phyloP scores from a whole-genome alignment of 1,284 basidiomycete genomes.

The Trichosporon sp. region DNA sequence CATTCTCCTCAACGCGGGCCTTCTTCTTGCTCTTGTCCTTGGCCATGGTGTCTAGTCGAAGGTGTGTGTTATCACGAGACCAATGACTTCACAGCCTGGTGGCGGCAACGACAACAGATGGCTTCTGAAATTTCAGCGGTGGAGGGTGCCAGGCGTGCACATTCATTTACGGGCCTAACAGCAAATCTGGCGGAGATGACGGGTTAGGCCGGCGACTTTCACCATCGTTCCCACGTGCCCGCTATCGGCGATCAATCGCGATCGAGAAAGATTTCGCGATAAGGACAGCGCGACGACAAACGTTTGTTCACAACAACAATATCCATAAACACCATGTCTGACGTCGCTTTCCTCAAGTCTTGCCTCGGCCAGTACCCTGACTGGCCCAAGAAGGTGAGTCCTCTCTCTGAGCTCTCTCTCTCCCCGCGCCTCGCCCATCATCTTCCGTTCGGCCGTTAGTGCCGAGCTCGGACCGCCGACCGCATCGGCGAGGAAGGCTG shows the following conservation, averaged over 20 bases:
- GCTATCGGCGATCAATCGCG: conserved; percentile 1
- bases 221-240: neutral
- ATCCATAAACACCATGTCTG: conserved; percentile 63
- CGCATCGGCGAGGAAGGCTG: no score
- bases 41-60: conserved; percentile 4
- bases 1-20: conserved; percentile 27
- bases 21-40: conserved; percentile 36
- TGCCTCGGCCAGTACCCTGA: conserved; percentile 71
- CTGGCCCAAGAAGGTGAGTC: conserved; percentile 80
- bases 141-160: neutral
- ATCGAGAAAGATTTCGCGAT: conserved; percentile 19
- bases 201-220: neutral
- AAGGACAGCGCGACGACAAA: neutral
- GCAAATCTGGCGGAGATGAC: neutral
- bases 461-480: no score
- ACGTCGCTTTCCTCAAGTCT: conserved; percentile 71
- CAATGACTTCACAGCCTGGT: conserved; percentile 2
- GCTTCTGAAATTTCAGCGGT: conserved; percentile 14
- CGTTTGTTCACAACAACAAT: conserved; percentile 8
- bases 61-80: neutral
- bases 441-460: no score
- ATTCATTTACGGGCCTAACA: neutral
- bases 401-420: neutral
- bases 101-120: neutral
- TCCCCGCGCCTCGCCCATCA: neutral